Conservation (phyloP, 225 moss, liverwort and hornwort species). For the Marchantia polymorpha region DNA sequence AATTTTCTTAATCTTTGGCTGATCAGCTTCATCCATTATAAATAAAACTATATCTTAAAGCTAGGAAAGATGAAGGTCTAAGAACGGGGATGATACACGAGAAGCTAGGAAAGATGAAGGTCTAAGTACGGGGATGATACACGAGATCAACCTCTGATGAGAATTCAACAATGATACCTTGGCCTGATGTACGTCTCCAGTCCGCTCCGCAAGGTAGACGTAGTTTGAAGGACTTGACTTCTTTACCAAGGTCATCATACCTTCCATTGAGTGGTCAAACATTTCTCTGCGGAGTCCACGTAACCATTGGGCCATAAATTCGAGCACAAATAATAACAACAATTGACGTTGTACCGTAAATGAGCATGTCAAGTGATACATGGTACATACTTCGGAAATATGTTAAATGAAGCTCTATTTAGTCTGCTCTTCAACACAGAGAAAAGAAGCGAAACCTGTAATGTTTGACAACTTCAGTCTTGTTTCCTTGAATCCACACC, state of each 20-base stretch:
- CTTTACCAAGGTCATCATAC: conserved; percentile 61
- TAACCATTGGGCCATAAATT: neutral
- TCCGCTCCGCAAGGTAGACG: conserved; percentile 73
- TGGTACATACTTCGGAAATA: too few relatives aligned
- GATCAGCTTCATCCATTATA: neutral
- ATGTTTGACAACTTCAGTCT: conserved; percentile 87
- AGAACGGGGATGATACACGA: neutral
- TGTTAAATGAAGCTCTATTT: too few relatives aligned
- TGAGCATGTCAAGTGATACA: too few relatives aligned
- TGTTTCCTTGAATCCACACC: conserved; percentile 90
- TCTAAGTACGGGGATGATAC: neutral
- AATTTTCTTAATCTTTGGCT: neutral
- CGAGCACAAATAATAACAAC: neutral
- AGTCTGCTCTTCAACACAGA: too few relatives aligned
- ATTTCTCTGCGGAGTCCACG: conserved; percentile 58
- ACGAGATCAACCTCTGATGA: neutral
- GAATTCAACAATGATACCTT: conserved; percentile 13
- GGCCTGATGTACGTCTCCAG: conserved; percentile 29
- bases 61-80: neutral
- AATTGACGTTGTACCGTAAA: neutral
- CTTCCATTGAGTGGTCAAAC: conserved; percentile 99
- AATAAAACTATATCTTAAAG: neutral
- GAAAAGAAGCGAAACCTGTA: conserved; percentile 54
- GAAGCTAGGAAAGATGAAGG: neutral
- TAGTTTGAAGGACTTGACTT: conserved; percentile 69